Evolutionary conservation across 768 basidiomycete genomes (phyloP), one percentile per base, ranked within the genome.

Genomic region (Psilocybe sp.): DNA sequence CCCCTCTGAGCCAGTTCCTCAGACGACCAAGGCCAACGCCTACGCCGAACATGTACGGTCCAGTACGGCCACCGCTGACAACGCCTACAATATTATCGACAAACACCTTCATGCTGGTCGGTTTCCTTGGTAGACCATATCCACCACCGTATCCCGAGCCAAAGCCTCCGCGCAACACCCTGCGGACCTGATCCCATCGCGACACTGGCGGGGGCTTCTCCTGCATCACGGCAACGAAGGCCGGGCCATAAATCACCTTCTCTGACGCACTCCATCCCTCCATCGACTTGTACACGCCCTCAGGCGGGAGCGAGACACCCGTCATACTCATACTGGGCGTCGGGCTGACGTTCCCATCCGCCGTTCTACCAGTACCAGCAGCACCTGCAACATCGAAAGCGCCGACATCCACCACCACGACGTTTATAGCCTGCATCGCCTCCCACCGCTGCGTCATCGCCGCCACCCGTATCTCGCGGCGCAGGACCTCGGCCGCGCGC

Each of bases 371-470:
- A 28, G 23, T 7, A 28, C 23, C 23, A 7, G 4, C 23, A 28
- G 58, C 38, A 20, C 55, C 50, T 6, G 61, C 70, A 19, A 69
- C 47, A 55, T 74, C 70, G 47, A 88, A 74, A 5, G 73, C 63
- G 19, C 91, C 91, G 33, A 92, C 86, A 61, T 92, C 89, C 4
- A 87, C 78, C 9, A 82, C 74, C 54, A 89, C 80, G 14, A 92
- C 75, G 55, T 79, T 77, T 63, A 89, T 80, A 56, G 83, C 82
- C 60, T 75, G 78, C 73, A 87, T 83, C 1, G 75, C 70, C 49
- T 81, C 80, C 0, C 78, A 70, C 44, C 75, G 72, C 44, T 80
- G 80, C 0, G 80, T 79, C 39, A 78, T 59, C 0, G 77, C 71
- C 5, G 86, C 80, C 9, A 80, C 68, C 32, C 74, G 74, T 50